Evolutionary conservation across 2,329 filamentous ascomycete species (phyloP), one percentile per base, ranked within the genome.

Genomic region (Diplocarpon mali): DNA sequence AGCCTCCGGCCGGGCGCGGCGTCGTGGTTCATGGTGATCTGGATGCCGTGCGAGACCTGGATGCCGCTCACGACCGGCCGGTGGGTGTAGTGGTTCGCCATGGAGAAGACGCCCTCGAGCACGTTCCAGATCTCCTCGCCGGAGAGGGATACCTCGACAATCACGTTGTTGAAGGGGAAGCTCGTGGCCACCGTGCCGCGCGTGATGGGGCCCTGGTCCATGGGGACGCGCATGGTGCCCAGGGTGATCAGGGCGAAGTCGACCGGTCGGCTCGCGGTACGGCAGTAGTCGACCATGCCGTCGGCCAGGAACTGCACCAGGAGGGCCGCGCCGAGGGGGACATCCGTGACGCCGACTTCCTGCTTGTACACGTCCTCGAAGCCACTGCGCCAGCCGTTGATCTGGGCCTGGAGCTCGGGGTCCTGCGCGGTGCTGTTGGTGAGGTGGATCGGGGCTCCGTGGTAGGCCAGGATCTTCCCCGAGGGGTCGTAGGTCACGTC

Each of bases 121-220:
- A 75, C 65, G 35, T 69, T 64, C 69, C 73, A 75, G 4, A 83
- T 57, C 35, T 73, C 67, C 8, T 69, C 63, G 14, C 78, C 78
- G 0, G 64, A 64, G 49, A 74, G 67, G 0, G 58, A 63, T 13
- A 81, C 61, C 54, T 81, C 74, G 8, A 79, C 76, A 15, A 83
- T 67, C 36, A 76, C 67, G 60, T 83, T 83, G 44, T 75, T 73
- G 51, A 83, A 83, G 32, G 78, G 78, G 62, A 83, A 83, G 0
- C 75, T 69, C 0, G 75, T 80, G 2, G 81, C 65, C 5, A 82
- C 72, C 48, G 79, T 71, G 42, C 78, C 78, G 30, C 76, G 73
- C 3, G 77, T 83, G 56, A 83, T 72, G 42, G 72, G 61, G 9
- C 78, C 79, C 14, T 64, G 59, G 35, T 78, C 75, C 41, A 83